phyloP scores from a whole-genome alignment of 2,329 filamentous ascomycete species.

The Grosmannia penicillata region DNA sequence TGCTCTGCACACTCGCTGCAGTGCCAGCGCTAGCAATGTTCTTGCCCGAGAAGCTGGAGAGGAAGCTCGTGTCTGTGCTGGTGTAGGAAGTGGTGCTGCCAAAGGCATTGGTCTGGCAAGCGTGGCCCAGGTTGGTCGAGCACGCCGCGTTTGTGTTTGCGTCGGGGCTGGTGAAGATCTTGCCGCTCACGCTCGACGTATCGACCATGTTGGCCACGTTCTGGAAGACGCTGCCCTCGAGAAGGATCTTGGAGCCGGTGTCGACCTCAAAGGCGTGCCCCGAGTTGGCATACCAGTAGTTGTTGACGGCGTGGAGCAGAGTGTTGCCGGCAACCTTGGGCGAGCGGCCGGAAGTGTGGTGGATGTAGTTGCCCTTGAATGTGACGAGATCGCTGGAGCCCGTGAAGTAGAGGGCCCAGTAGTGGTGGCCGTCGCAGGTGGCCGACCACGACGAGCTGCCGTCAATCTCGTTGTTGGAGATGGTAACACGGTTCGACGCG shows the following conservation, averaged over 20 bases:
- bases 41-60: background rate
- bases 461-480: slow-evolving; percentile 1
- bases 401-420: slow-evolving; percentile 1
- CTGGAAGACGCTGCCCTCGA: slow-evolving; percentile 1
- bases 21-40: background rate
- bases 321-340: slow-evolving; percentile 1
- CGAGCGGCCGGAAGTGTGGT: slow-evolving; percentile 1
- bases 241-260: background rate
- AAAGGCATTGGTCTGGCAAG: background rate
- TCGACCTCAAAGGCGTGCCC: background rate
- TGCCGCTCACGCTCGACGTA: background rate
- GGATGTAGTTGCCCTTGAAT: slow-evolving; percentile 1
- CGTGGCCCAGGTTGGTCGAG: background rate
- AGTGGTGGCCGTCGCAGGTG: background rate
- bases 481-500: background rate
- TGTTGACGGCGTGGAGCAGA: slow-evolving; percentile 1
- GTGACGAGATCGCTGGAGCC: slow-evolving; percentile 1
- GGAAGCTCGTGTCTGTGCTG: background rate
- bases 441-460: background rate
- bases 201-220: slow-evolving; percentile 1
- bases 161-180: slow-evolving; percentile 1
- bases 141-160: background rate
- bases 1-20: background rate
- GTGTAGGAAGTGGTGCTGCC: slow-evolving; percentile 1
- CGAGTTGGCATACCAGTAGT: slow-evolving; percentile 2